These are phyloP conservation scores for Trametes coccinea DNA, from an alignment of 768 basidiomycete genomes.

Conservation along the genomic window DNA sequence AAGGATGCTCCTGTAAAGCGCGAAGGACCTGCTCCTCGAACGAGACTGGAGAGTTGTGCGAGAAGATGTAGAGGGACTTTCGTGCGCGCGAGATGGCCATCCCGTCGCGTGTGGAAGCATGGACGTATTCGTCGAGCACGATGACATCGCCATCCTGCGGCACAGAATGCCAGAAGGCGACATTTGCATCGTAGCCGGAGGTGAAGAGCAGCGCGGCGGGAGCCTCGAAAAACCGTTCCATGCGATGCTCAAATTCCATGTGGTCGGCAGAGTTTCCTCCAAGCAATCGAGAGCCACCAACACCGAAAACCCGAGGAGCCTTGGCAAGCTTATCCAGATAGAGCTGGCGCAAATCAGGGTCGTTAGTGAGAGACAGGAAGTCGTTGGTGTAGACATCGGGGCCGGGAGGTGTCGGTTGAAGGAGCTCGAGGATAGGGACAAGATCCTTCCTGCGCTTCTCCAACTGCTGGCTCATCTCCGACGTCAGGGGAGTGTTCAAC, in stretches of 20 bases:
- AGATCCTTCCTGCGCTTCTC: slow-evolving; percentile 5
- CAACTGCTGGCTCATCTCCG: neutral
- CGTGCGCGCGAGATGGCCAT: slow-evolving; percentile 41
- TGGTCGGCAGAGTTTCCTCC: slow-evolving; percentile 45
- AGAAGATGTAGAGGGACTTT: slow-evolving; percentile 36
- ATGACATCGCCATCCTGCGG: slow-evolving; percentile 48
- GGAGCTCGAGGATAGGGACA: slow-evolving; percentile 3
- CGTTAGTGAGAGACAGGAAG: slow-evolving; percentile 48
- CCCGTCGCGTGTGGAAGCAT: slow-evolving; percentile 53
- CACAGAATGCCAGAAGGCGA: slow-evolving; percentile 47
- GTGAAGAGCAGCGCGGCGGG: slow-evolving; percentile 50
- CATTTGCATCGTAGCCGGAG: slow-evolving; percentile 56
- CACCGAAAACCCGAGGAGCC: slow-evolving; percentile 39
- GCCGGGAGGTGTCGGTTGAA: slow-evolving; percentile 9
- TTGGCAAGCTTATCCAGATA: slow-evolving; percentile 34
- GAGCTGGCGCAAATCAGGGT: slow-evolving; percentile 33
- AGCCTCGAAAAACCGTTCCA: slow-evolving; percentile 39
- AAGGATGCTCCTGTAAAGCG: slow-evolving; percentile 29
- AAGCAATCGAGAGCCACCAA: slow-evolving; percentile 51
- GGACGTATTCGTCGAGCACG: slow-evolving; percentile 54
- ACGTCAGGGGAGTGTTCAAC: slow-evolving; percentile 2
- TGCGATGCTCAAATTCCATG: slow-evolving; percentile 41
- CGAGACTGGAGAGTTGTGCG: slow-evolving; percentile 45
- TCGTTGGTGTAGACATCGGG: slow-evolving; percentile 50
- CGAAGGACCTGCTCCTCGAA: slow-evolving; percentile 34